A percentile compares a stretch with the other conserved stretches of the same genome.
Evolutionary conservation across 2,329 filamentous ascomycete species (phyloP).

Genomic region (Cordyceps militaris): DNA sequence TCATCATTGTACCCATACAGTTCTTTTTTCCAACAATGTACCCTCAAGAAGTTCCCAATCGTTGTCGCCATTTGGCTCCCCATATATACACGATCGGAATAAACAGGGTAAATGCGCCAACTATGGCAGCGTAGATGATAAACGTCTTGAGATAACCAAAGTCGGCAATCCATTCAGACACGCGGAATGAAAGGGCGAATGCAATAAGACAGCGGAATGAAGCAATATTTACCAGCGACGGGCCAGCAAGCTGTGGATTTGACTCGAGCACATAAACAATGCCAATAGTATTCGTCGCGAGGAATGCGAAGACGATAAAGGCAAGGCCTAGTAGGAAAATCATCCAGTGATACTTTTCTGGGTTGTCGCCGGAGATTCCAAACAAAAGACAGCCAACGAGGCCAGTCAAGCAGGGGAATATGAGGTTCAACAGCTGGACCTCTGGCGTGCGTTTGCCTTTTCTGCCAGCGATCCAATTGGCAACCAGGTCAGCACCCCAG

Average conservation of each 20-base stretch:
- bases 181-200: conserved; percentile 24
- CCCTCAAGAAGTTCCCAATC: neutral
- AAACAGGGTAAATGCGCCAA: conserved; percentile 25
- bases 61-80: neutral
- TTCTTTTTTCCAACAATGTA: too few species aligned
- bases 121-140: conserved; percentile 25
- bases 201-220: conserved; percentile 25
- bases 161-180: conserved; percentile 22
- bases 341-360: conserved; percentile 20
- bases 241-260: conserved; percentile 22
- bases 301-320: conserved; percentile 24
- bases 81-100: conserved; percentile 23
- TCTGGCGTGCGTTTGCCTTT: conserved; percentile 26
- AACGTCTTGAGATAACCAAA: conserved; percentile 23
- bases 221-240: conserved; percentile 27
- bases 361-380: conserved; percentile 22
- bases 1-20: too few species aligned
- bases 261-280: conserved; percentile 28
- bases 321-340: conserved; percentile 22
- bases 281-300: conserved; percentile 22
- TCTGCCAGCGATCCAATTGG: conserved; percentile 23
- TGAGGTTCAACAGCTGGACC: conserved; percentile 25
- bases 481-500: conserved; percentile 23
- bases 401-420: conserved; percentile 23
- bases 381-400: conserved; percentile 26